Percentiles rank a stretch among this genome's conserved stretches.
phyloP scores from a whole-genome alignment of 2,329 filamentous ascomycete species.

The Fusarium longipes region DNA sequence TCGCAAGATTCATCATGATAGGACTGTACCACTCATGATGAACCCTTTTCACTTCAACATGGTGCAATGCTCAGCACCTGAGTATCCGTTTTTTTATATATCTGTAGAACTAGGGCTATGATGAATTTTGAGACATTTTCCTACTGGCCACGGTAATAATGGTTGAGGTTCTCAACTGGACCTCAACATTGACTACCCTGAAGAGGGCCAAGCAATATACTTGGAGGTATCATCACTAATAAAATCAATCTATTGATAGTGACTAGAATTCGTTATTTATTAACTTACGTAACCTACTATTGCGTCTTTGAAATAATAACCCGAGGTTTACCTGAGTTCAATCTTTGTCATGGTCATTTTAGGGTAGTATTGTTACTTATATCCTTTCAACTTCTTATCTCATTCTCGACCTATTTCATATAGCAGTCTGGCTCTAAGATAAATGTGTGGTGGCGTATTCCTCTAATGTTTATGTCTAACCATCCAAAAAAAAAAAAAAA shows the following conservation, averaged over 20 bases:
- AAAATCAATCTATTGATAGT: not conserved
- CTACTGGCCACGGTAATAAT: not conserved
- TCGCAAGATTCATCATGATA: constrained; percentile 26
- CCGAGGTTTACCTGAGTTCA: not conserved
- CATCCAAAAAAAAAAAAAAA: too few relatives aligned
- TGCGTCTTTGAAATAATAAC: too few relatives aligned
- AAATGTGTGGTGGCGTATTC: not conserved
- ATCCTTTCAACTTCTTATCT: not conserved
- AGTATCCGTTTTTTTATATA: not conserved
- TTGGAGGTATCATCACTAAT: not conserved
- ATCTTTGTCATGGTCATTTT: not conserved
- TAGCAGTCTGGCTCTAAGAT: not conserved
- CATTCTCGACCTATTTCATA: not conserved
- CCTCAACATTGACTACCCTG: not conserved
- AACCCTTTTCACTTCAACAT: not conserved
- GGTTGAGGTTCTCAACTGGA: too few relatives aligned
- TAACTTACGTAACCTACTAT: not conserved
- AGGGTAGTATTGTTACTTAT: not conserved
- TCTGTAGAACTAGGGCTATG: too few relatives aligned
- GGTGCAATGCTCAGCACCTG: not conserved
- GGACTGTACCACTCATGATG: constrained; percentile 12
- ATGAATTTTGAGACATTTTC: not conserved
- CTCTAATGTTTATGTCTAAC: not conserved
- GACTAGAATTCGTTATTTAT: not conserved
- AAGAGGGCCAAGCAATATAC: not conserved